Percentiles rank a stretch among this genome's conserved stretches.
Evolutionary conservation across 345 rosid genomes (phyloP).

Genomic region (Carallia pectinifolia): DNA sequence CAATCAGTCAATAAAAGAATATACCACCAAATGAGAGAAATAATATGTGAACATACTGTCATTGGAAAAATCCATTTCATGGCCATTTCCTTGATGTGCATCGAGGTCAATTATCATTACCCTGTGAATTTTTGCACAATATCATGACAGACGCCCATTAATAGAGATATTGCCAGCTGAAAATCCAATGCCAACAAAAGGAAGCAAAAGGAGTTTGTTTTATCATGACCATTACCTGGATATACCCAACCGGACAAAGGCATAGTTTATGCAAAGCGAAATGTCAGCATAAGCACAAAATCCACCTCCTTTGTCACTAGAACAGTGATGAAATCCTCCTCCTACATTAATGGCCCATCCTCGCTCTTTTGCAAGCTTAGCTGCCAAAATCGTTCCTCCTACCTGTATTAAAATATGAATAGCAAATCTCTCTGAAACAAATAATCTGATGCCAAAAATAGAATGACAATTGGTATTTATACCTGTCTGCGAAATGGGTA

Average conservation of each 20-base stretch:
- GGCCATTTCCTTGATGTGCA: conserved; percentile 99
- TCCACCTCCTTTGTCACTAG: conserved; percentile 75
- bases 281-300: conserved; percentile 95
- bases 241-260: conserved; percentile 60
- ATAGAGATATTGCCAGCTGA: conserved; percentile 2
- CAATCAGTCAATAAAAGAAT: conserved; percentile 12
- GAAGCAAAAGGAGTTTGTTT: conserved; percentile 12
- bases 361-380: conserved; percentile 77
- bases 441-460: background rate
- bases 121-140: conserved; percentile 40
- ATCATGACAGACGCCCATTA: conserved; percentile 10
- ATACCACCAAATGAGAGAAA: conserved; percentile 10
- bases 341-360: conserved; percentile 97
- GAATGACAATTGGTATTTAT: background rate
- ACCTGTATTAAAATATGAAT: conserved; percentile 44
- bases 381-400: conserved; percentile 92
- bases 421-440: conserved; percentile 5
- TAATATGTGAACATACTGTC: conserved; percentile 52
- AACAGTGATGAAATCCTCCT: conserved; percentile 98
- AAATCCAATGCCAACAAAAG: conserved; percentile 5
- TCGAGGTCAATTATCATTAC: conserved; percentile 98
- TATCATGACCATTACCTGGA: conserved; percentile 48
- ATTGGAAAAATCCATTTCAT: conserved; percentile 75
- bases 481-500: conserved; percentile 86
- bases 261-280: conserved; percentile 78